Base-by-base conservation (phyloP, 1,284 basidiomycete species). In the Phlebopus sp. region DNA sequence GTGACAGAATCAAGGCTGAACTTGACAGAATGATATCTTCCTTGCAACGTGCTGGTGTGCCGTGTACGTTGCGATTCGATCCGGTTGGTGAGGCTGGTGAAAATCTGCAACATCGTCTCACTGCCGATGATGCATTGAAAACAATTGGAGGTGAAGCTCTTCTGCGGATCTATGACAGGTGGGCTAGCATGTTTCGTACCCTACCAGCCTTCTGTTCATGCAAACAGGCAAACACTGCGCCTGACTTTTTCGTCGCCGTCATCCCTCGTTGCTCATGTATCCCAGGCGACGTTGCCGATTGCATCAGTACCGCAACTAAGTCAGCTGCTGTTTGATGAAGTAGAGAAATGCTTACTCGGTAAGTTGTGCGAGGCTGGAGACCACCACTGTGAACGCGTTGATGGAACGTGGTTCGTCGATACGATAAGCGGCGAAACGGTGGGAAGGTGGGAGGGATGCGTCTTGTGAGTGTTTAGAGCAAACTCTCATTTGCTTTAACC, bases 331-430 rank as follows among this genome's bases (percentile, higher is more conserved):
- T 72, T 70, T 11, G 87, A 90, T 55, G 87, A 90, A 62, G 77
- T 86, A 18, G 82, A 86, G 57, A 73, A 75, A 31, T 83, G 79
- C 53, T 66, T 90, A 9, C 70, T 90, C 18, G 70, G 76, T 27
- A 71, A 80, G 48, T 82, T 90, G 50, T 85, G 84, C 56, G 81
- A 81, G 46, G 68, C 84, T 27, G 87, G 88, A 5, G 70, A 69
- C 19, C 75, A 78, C 36, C 67, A 80, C 14, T 80, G 77, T 46
- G 74, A 79, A 45, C 58, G 64, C 37, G 70, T 79, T 15, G 78
- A 76, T 37, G 84, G 82, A 9, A 82, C 79, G 3, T 90, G 87
- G 87, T 87, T 90, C 55, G 79, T 90, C 11, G 87, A 90, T 57
- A 63, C 80, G 41, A 64, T 79, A 37, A 74, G 73, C 40, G 78